Base-by-base conservation (phyloP, 2,329 filamentous ascomycete genomes). In the Alternaria conjuncta region DNA sequence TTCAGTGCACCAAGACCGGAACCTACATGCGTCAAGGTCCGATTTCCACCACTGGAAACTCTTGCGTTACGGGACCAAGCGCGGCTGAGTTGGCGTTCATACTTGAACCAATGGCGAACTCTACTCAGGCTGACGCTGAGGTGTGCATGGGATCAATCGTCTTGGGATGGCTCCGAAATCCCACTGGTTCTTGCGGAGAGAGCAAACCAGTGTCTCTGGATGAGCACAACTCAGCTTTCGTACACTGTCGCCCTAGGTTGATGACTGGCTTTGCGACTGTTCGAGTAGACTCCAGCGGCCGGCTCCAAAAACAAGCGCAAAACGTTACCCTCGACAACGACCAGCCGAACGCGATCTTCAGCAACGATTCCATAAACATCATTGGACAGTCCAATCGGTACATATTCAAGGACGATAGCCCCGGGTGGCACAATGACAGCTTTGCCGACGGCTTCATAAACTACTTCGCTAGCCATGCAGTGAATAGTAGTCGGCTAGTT, bases 341-440 rank as follows among this genome's bases (percentile, higher is more conserved):
- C 43, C 9, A 20, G 57, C 30, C 13, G 10, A 26, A 6, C 11
- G 20, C 26, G 12, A 61, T 58, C 3, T 77, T 78, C 64, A 72
- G 58, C 50, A 79, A 73, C 18, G 71, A 67, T 6, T 55, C 68
- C 0, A 20, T 57, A 3, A 71, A 79, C 32, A 30, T 80, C 0
- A 62, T 78, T 0, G 55, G 53, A 0, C 77, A 79, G 50, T 66
- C 55, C 0, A 74, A 69, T 21, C 13, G 13, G 1, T 78, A 75
- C 26, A 1, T 79, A 0, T 74, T 78, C 36, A 26, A 28, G 4
- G 30, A 10, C 21, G 3, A 4, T 5, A n/a, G 8, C 4, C 1
- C 23, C 0, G 67, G 36, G 3, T 87, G 82, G 82, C 87, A 87
- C 65, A 86, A 85, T 58, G 81, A 86, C 46, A 81, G 76, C 0